Base-by-base conservation (phyloP, 192 early-diverging fungal species). In the Podila epigama region DNA sequence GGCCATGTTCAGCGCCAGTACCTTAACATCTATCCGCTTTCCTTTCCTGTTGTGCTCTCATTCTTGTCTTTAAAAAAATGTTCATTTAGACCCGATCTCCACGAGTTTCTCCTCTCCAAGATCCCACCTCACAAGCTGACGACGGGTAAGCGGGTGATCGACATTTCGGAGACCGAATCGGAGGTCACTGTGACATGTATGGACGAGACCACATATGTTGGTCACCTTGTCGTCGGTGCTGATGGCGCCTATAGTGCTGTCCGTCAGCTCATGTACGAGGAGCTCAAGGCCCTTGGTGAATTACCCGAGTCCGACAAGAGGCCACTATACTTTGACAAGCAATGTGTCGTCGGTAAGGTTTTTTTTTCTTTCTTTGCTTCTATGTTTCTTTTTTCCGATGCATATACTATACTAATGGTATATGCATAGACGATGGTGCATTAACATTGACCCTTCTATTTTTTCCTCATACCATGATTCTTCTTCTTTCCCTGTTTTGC, bases 171-270 rank as follows among this genome's bases (percentile, higher is more conserved):
- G 33, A 68, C 66, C 20, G 32, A 37, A 16, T 44, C 59, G n/a
- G 66, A 68, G 2, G 73, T 77, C 12, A 59, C 52, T 18, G 73
- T 77, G 44, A 68, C 73, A 22, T 68, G 66, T 52, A 58, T 68
- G 66, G 66, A 77, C 51, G 73, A 77, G 60, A 68, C 73, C 22
- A 77, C 66, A 4, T 77, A 68, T 50, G 60, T 60, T 3, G 73
- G 73, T 11, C 60, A 58, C 22, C 2, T 77, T 9, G 73, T 77
- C 44, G 18, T 77, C 20, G 73, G 73, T 2, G 73, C 73, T 27
- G 73, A 77, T 29, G 73, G 73, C 27, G 73, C 73, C 12, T 77
- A 77, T 35, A 77, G 73, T 16, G 65, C 73, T 16, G 63, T 51
- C 35, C 73, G 73, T 11, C 66, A 68, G 60, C 67, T 77, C 55